Percentiles rank a stretch among this genome's conserved stretches.
Evolutionary conservation across 2,329 filamentous ascomycete species (phyloP).

Genomic region (Whalleya microplaca): DNA sequence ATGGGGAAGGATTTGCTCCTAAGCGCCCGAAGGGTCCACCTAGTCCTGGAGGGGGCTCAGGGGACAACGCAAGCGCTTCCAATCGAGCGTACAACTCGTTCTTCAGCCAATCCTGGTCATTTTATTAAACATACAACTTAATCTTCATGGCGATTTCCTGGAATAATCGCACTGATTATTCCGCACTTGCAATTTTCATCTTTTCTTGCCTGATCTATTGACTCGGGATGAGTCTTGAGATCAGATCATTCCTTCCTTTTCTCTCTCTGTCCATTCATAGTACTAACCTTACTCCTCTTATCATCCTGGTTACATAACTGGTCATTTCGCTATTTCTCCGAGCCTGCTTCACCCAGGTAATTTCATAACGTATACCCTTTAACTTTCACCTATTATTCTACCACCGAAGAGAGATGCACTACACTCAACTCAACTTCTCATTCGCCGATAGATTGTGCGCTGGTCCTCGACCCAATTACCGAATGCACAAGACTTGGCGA

Average conservation of each 20-base stretch:
- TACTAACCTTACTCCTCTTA: no score
- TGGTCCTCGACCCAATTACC: no score
- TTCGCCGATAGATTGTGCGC: no score
- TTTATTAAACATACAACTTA: background rate
- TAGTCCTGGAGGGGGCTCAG: background rate
- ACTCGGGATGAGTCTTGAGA: background rate
- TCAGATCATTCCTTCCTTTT: background rate
- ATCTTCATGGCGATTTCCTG: background rate
- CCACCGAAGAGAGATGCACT: no score
- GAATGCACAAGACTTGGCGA: no score
- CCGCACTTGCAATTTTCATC: background rate
- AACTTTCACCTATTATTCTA: no score
- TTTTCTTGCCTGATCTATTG: background rate
- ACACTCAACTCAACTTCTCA: no score
- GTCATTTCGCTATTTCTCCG: no score
- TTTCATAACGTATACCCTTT: no score
- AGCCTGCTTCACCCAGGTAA: no score
- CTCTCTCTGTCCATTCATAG: background rate
- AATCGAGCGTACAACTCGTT: background rate
- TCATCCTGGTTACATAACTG: no score
- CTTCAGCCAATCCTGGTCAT: background rate
- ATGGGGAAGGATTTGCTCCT: slow-evolving; percentile 15
- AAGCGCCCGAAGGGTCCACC: slow-evolving; percentile 3
- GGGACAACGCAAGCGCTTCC: background rate
- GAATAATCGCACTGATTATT: background rate